These are phyloP conservation scores for Rhodotorula mucilaginosa DNA, from an alignment of 1,284 basidiomycete species.

Conservation along the genomic window DNA sequence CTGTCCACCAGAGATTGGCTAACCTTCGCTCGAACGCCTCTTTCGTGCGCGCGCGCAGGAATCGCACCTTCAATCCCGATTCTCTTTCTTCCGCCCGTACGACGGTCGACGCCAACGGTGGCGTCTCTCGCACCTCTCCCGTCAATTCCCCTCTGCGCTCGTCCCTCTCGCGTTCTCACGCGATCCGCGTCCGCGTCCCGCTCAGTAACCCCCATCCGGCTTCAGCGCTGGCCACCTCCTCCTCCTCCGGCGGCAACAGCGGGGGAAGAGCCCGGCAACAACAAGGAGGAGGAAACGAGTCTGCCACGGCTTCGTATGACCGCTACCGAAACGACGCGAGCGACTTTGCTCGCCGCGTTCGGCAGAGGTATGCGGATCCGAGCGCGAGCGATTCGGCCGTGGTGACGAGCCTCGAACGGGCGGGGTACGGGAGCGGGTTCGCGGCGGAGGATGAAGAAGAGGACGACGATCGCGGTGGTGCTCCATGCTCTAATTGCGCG, in stretches of 20 bases:
- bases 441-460: background rate
- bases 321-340: slow-evolving; percentile 9
- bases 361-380: background rate
- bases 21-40: no score
- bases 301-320: slow-evolving; percentile 2
- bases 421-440: slow-evolving; percentile 12
- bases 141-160: background rate
- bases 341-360: background rate
- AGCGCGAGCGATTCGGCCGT: background rate
- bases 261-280: background rate
- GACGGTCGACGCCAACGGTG: background rate
- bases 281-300: background rate
- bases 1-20: background rate
- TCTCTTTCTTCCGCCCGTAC: slow-evolving; percentile 4
- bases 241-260: no score
- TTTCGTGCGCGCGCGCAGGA: no score
- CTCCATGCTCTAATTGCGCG: no score
- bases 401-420: background rate
- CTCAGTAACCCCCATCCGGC: background rate
- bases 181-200: slow-evolving; percentile 14
- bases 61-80: background rate
- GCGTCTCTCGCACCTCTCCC: background rate
- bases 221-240: background rate
- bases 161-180: slow-evolving; percentile 12
- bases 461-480: background rate